Conservation (phyloP, 2,329 filamentous ascomycete species). For the Curvularia lunata region DNA sequence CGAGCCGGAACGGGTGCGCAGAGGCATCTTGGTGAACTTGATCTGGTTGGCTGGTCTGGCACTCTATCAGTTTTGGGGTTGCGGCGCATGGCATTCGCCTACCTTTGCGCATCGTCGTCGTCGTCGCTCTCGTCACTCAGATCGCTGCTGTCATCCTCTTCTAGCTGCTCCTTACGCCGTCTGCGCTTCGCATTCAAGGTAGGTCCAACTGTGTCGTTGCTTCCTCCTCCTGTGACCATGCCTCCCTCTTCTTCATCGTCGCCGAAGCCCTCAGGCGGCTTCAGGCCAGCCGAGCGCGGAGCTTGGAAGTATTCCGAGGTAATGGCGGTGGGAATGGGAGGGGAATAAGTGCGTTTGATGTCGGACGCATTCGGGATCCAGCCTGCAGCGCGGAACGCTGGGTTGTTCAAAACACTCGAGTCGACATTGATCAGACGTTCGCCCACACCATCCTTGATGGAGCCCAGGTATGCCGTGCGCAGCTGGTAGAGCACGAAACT, state of each 20-base stretch:
- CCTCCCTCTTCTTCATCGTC: slow-evolving; percentile 74
- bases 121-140: slow-evolving; percentile 85
- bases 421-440: slow-evolving; percentile 84
- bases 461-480: slow-evolving; percentile 77
- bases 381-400: slow-evolving; percentile 81
- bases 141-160: slow-evolving; percentile 86
- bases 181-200: slow-evolving; percentile 69
- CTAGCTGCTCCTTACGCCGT: slow-evolving; percentile 74
- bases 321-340: slow-evolving; percentile 81
- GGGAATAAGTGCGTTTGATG: slow-evolving; percentile 83
- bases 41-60: slow-evolving; percentile 80
- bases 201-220: slow-evolving; percentile 71
- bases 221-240: slow-evolving; percentile 70
- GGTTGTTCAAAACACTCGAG: slow-evolving; percentile 77
- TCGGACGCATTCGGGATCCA: slow-evolving; percentile 77
- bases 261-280: slow-evolving; percentile 62
- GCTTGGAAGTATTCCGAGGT: slow-evolving; percentile 86
- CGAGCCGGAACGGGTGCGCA: slow-evolving; percentile 83
- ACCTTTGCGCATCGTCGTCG: slow-evolving; percentile 63
- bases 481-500: slow-evolving; percentile 85
- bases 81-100: background rate
- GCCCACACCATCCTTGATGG: slow-evolving; percentile 82
- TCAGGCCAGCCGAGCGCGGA: slow-evolving; percentile 63
- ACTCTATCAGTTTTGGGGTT: slow-evolving; percentile 8
- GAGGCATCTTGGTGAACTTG: slow-evolving; percentile 94